Conservation (phyloP, 139 green algal species). For the Dunaliella sp. region DNA sequence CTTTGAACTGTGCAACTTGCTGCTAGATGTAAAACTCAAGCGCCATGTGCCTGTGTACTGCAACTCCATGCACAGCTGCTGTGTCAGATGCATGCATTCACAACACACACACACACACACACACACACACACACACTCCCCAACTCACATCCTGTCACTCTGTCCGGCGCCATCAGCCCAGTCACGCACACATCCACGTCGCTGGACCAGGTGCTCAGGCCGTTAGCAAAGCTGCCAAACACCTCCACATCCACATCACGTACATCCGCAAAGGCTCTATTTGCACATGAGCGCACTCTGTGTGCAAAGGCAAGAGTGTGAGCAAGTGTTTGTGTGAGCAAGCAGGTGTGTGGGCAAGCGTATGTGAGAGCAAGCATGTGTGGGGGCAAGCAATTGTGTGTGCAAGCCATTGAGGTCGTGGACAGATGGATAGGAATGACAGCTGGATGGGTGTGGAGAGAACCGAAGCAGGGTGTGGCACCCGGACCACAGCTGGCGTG, state of each 20-base stretch:
- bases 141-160: constrained; percentile 25
- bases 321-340: background rate
- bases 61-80: too few species aligned
- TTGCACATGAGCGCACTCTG: background rate
- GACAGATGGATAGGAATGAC: too few species aligned
- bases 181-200: constrained; percentile 65
- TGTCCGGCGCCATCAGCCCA: constrained; percentile 46
- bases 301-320: background rate
- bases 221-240: constrained; percentile 63
- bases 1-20: too few species aligned
- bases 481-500: too few species aligned
- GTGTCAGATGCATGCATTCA: too few species aligned
- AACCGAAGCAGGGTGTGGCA: too few species aligned
- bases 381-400: background rate
- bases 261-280: constrained; percentile 8
- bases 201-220: constrained; percentile 45
- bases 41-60: too few species aligned
- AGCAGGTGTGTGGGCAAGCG: background rate
- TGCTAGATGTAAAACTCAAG: too few species aligned
- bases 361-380: background rate
- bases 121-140: background rate
- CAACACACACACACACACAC: background rate
- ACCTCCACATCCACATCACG: constrained; percentile 34
- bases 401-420: too few species aligned
- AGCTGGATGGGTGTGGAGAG: too few species aligned